These are phyloP conservation scores for Fagopyrum tataricum DNA, from an alignment of 148 eudicot species.

Conservation along the genomic window DNA sequence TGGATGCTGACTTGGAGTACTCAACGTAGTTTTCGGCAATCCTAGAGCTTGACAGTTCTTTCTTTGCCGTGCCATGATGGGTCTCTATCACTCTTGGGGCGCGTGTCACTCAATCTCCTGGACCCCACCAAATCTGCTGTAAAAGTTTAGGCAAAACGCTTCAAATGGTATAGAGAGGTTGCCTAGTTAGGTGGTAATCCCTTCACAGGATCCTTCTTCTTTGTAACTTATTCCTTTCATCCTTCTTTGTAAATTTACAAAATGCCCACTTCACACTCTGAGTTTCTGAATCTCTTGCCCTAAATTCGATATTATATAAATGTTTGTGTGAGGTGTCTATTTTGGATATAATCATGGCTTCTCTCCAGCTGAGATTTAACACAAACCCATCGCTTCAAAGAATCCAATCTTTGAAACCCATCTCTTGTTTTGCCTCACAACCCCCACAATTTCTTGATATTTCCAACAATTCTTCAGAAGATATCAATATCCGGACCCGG, in stretches of 20 bases:
- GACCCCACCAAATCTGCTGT: conserved; percentile 6
- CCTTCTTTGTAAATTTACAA: not conserved
- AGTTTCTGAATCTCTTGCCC: not conserved
- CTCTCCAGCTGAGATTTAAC: not conserved
- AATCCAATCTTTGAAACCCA: conserved; percentile 4
- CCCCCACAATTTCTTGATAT: conserved; percentile 7
- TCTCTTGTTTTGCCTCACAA: not conserved
- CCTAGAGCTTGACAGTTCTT: too few relatives aligned
- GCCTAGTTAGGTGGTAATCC: not conserved
- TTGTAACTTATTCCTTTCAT: not conserved
- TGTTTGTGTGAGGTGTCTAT: not conserved
- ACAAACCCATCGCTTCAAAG: conserved; percentile 12
- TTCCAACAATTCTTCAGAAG: not conserved
- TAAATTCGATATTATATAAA: too few relatives aligned
- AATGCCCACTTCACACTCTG: not conserved
- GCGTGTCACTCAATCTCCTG: not conserved
- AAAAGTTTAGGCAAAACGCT: not conserved
- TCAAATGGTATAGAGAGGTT: not conserved
- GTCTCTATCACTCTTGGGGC: not conserved
- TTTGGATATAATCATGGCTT: conserved; percentile 4
- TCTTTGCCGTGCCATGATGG: too few relatives aligned
- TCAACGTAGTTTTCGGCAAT: not conserved
- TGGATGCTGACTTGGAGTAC: not conserved
- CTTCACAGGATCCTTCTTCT: not conserved
- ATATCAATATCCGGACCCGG: not conserved